Evolutionary conservation across 768 basidiomycete species (phyloP), one percentile per base, ranked within the genome.

Genomic region (Podaxis sp.): DNA sequence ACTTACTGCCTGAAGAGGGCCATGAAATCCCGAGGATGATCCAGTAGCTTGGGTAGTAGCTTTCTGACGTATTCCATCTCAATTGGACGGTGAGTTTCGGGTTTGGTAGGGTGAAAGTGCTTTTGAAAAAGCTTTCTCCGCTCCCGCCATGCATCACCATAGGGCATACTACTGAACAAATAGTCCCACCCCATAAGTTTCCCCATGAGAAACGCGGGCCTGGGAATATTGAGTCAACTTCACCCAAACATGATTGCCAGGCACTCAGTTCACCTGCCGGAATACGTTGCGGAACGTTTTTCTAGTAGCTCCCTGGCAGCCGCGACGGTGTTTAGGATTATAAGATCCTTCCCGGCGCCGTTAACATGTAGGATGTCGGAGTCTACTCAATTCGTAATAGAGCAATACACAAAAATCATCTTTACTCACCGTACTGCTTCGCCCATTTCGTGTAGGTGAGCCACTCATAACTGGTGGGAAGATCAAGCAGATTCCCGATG

Each of bases 181-280:
- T 50, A 65, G 50, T 61, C 54, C 68, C 73, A 78, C 1, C 78
- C 78, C 68, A 78, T 76, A 14, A 59, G 48, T 10, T 37, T 27
- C 36, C 42, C 57, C 18, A 50, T 42, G 35, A 54, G 53, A 36
- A 59, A 37, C 28, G 42, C 27, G 4, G 36, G 44, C 10, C 23
- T 48, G 47, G 23, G 27, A 25, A 5, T 1, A 5, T 10, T 27
- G 21, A 14, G 18, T 50, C 5, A 25, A 21, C 13, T 10, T 16
- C 36, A 38, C 13, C 13, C 3, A 21, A 37, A 16, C 14, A 46
- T 16, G 3, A 11, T 6, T 5, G 18, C 11, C 14, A 35, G 13
- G 23, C 25, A 37, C 64, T 5, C 42, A 25, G 37, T 62, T 3
- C 32, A 63, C 64, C 64, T 42, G 4, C 56, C 53, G 5, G 65